These are phyloP conservation scores for Metschnikowia borealis DNA, from an alignment of 805 yeast species.

Conservation along the genomic window DNA sequence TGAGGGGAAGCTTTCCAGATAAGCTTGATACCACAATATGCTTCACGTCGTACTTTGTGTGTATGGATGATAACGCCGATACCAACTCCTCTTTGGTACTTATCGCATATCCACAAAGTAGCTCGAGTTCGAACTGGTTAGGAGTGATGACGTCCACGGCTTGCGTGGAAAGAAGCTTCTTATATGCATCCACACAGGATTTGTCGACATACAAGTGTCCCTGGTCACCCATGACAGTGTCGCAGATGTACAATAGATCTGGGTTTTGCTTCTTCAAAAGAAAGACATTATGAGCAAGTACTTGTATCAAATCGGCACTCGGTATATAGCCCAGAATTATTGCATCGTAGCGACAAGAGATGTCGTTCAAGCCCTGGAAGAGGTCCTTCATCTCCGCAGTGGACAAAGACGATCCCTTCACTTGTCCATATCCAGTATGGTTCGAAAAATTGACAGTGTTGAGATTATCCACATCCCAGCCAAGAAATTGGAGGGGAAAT, in stretches of 20 bases:
- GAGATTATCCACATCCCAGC: slow-evolving; percentile 90
- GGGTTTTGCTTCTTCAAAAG: slow-evolving; percentile 9
- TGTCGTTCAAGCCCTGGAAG: slow-evolving; percentile 13
- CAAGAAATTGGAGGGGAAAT: slow-evolving; percentile 78
- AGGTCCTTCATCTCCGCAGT: slow-evolving; percentile 11
- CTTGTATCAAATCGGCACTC: slow-evolving; percentile 12
- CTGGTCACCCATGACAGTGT: slow-evolving; percentile 22
- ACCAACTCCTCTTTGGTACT: slow-evolving; percentile 8
- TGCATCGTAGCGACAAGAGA: slow-evolving; percentile 16
- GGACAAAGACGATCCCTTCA: slow-evolving; percentile 12
- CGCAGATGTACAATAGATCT: slow-evolving; percentile 18
- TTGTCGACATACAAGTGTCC: slow-evolving; percentile 18
- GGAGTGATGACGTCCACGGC: slow-evolving; percentile 18
- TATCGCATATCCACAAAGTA: slow-evolving; percentile 13
- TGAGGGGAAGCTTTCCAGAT: slow-evolving; percentile 10
- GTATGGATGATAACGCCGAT: slow-evolving; percentile 11
- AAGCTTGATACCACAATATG: slow-evolving; percentile 18
- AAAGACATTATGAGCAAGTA: slow-evolving; percentile 8
- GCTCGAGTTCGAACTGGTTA: slow-evolving; percentile 20
- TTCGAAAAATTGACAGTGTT: slow-evolving; percentile 88
- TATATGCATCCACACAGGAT: slow-evolving; percentile 16
- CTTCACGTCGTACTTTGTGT: slow-evolving; percentile 8
- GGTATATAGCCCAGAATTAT: slow-evolving; percentile 20
- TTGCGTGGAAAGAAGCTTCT: slow-evolving; percentile 4
- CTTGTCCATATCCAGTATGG: slow-evolving; percentile 81